Base-by-base conservation (phyloP, 257 asterid genomes). In the Galeopsis tetrahit region DNA sequence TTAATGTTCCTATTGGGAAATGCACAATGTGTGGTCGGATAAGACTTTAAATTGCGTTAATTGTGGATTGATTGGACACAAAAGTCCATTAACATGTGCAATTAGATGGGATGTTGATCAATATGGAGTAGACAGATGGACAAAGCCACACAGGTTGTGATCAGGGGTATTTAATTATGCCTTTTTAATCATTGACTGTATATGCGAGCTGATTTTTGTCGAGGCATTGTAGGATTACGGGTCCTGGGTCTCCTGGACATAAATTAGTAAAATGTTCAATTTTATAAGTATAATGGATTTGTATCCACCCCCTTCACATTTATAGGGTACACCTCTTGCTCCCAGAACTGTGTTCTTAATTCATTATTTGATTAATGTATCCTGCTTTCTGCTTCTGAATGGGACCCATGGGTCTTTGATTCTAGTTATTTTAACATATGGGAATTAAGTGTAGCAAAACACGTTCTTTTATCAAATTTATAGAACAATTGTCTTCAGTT, bases 381-480 rank as follows among this genome's bases (percentile, higher is more conserved):
- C 36, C 52, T 15, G 7, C 21, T n/a, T 61, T 39, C 42, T 38
- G 31, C 51, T 35, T n/a, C 32, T 63, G 46, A 39, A 14, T 39
- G 34, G 52, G 34, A 39, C 39, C 14, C 34, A 3, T 63, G 68
- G 52, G 51, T 63, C 52, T 39, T 59, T 38, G 32, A 15, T 6
- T 59, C 11, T 40, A n/a, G 67, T 9, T 71, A 38, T 3, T 40
- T 43, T 57, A 59, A 34, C 58, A 28, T 43, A 8, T 15, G 68
- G 58, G 66, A 71, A 10, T 43, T 14, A 62, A n/a, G 28, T 43
- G 58, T 66, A 66, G 58, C 43, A 66, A 32, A 10, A 28, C 13
- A 46, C 28, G 11, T 44, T 36, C 34, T 8, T 9, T 13, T 32
- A 4, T 44, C 38, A 36, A 44, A 44, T 42, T 70, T 63, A 15